Base-by-base conservation (phyloP, 768 basidiomycete species). In the Lentinula raphanica region DNA sequence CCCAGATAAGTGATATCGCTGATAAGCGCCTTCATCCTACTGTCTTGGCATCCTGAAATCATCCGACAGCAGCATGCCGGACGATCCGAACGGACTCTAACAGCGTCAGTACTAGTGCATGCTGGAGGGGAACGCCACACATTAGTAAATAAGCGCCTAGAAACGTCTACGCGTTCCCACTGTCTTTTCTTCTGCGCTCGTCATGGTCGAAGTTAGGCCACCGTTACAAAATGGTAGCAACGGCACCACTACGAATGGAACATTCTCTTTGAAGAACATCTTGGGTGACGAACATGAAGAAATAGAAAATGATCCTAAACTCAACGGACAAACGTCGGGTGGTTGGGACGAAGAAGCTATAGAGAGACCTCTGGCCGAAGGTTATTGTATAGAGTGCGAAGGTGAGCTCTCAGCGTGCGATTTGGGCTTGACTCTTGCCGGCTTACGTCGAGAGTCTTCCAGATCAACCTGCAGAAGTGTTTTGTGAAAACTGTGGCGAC, bases 301-400 rank as follows among this genome's bases (percentile, higher is more conserved):
- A 36, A 65, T 90, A 45, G 87, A 87, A 63, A 79, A 86, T 63
- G 75, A 75, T 46, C 54, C 65, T n/a, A 67, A 69, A n/a, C 63
- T 66, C 6, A 67, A 69, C 54, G 71, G 72, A 35, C 65, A 69
- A 21, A 69, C 76, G 25, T 72, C 76, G 9, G 74, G 74, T 38
- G 87, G 85, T 12, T 87, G 86, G 86, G 86, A 89, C 58, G 86
- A 90, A 63, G 87, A 88, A 68, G 73, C 75, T 11, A 66, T 68
- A 0, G 68, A 69, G 9, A 76, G 70, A 39, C 74, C 78, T 8
- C 72, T 76, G 13, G 69, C 73, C 11, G 85, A 89, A 54, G 90
- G 89, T 0, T 87, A 77, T 65, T 94, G 92, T 61, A 69, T 92
- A 54, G 92, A 94, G 70, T 93, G 92, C 67, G 92, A 94, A 83